These are phyloP conservation scores for Penicillium verrucosum DNA, from an alignment of 2,329 filamentous ascomycete species.

Conservation along the genomic window DNA sequence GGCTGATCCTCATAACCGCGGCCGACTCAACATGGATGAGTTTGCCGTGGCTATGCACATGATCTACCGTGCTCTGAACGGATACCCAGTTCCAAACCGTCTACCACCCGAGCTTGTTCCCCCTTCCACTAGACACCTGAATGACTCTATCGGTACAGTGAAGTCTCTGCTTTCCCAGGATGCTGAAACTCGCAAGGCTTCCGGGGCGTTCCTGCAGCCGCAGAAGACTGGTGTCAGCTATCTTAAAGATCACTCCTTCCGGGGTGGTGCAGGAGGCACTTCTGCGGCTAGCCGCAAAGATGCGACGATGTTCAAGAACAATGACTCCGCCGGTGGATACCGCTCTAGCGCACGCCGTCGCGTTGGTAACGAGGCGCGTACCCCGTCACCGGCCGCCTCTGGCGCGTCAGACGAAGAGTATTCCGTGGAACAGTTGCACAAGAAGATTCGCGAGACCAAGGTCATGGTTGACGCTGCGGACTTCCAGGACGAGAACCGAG, in stretches of 20 bases:
- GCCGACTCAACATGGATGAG: slow-evolving; percentile 90
- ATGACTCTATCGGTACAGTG: slow-evolving; percentile 86
- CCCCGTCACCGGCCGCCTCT: slow-evolving; percentile 75
- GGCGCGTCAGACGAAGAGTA: slow-evolving; percentile 71
- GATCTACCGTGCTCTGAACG: slow-evolving; percentile 95
- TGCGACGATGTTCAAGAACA: slow-evolving; percentile 94
- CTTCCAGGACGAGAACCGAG: slow-evolving; percentile 85
- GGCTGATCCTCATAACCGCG: slow-evolving; percentile 89
- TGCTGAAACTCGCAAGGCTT: slow-evolving; percentile 82
- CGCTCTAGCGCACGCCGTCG: slow-evolving; percentile 89
- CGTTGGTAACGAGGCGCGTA: slow-evolving; percentile 65
- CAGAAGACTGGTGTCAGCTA: slow-evolving; percentile 99
- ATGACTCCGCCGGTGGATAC: slow-evolving; percentile 89
- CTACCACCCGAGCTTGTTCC: slow-evolving; percentile 90
- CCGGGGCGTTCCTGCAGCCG: slow-evolving; percentile 83
- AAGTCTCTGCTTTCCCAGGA: slow-evolving; percentile 87
- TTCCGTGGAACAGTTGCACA: slow-evolving; percentile 80
- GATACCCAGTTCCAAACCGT: slow-evolving; percentile 83
- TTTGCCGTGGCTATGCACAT: slow-evolving; percentile 99
- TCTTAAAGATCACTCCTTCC: slow-evolving; percentile 91
- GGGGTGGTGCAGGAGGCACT: slow-evolving; percentile 58
- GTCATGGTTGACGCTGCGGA: slow-evolving; percentile 93
- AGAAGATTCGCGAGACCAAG: slow-evolving; percentile 91
- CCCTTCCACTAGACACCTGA: slow-evolving; percentile 89
- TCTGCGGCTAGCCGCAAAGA: slow-evolving; percentile 72